Percentiles rank a stretch among this genome's conserved stretches.
phyloP scores from a whole-genome alignment of 306 rosid species.

The Fragaria iinumae region DNA sequence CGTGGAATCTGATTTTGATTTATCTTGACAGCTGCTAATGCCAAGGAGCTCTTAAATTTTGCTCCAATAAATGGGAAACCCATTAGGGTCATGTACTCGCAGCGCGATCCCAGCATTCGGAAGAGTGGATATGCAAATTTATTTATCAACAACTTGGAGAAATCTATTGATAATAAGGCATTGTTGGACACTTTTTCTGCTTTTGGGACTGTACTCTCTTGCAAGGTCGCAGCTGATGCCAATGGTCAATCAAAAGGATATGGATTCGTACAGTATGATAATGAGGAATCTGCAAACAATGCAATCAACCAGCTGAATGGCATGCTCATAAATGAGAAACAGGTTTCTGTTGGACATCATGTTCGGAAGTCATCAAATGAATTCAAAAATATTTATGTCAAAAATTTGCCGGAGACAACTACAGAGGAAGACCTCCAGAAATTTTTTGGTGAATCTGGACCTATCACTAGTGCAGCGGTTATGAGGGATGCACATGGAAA shows the following conservation, averaged over 20 bases:
- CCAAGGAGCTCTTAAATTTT: slow-evolving; percentile 59
- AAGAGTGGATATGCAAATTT: slow-evolving; percentile 79
- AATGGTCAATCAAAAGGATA: slow-evolving; percentile 75
- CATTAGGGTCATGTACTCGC: slow-evolving; percentile 82
- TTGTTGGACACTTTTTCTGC: slow-evolving; percentile 69
- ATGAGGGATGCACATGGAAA: slow-evolving; percentile 66
- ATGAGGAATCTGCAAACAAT: slow-evolving; percentile 55
- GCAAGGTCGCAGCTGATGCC: slow-evolving; percentile 69
- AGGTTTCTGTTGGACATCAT: slow-evolving; percentile 64
- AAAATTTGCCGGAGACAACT: slow-evolving; percentile 54
- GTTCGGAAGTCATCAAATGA: slow-evolving; percentile 36
- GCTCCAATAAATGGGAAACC: slow-evolving; percentile 68
- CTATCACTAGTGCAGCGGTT: slow-evolving; percentile 61
- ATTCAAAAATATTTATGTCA: slow-evolving; percentile 68
- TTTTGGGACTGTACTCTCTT: slow-evolving; percentile 79
- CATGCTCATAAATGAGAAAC: slow-evolving; percentile 72
- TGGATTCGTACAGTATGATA: slow-evolving; percentile 81
- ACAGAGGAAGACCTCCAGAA: slow-evolving; percentile 54
- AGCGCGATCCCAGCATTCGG: slow-evolving; percentile 75
- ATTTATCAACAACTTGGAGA: slow-evolving; percentile 75
- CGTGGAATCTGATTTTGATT: not conserved
- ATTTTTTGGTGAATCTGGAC: slow-evolving; percentile 35
- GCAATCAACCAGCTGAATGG: slow-evolving; percentile 67
- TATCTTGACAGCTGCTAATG: slow-evolving; percentile 52
- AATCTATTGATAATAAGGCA: slow-evolving; percentile 74